Base-by-base conservation (phyloP, 1,284 basidiomycete species). In the Fistulinella staudtii region DNA sequence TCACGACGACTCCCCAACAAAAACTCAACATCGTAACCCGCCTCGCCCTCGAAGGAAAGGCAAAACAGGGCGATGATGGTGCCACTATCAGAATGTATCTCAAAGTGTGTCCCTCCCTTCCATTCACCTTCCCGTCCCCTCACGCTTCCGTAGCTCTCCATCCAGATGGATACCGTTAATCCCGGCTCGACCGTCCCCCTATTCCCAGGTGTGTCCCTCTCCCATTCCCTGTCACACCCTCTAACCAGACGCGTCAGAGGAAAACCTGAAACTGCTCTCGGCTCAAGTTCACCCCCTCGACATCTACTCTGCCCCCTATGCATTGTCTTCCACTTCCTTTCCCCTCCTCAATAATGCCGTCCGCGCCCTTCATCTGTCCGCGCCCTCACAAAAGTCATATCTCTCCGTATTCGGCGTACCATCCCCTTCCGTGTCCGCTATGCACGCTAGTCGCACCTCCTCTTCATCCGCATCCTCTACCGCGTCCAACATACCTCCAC, bases 241-340 rank as follows among this genome's bases (percentile, higher is more conserved):
- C 20, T 53, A 11, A 55, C 29, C 31, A 18, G 30, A 2, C 17
- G 5, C 28, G 0, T 8, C 56, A 85, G 86, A 89, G 79, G 84
- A 85, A 50, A 86, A 84, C 55, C 65, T 89, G 43, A 87, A 85
- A 61, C 75, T 89, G 38, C 58, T 85, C 36, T 74, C 75, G 14
- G 82, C 80, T 10, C 75, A 83, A 57, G 76, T 87, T 3, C 87
- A 89, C 54, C 86, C 87, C 9, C 69, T 89, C 21, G 82, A 89
- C 62, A 67, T 63, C 43, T 75, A 77, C 49, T 85, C 81, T 6
- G 73, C 72, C 3, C 86, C 87, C 3, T 89, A 86, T 64, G 77
- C 78, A 56, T 89, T 88, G 62, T 83, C 83, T 2, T 74, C 81
- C 0, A 64, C 74, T 2, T 61, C 73, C n/a, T 78, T 68, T 7